These are phyloP conservation scores for Ophiostoma novo-ulmi DNA, from an alignment of 2,329 filamentous ascomycete species.

Conservation along the genomic window DNA sequence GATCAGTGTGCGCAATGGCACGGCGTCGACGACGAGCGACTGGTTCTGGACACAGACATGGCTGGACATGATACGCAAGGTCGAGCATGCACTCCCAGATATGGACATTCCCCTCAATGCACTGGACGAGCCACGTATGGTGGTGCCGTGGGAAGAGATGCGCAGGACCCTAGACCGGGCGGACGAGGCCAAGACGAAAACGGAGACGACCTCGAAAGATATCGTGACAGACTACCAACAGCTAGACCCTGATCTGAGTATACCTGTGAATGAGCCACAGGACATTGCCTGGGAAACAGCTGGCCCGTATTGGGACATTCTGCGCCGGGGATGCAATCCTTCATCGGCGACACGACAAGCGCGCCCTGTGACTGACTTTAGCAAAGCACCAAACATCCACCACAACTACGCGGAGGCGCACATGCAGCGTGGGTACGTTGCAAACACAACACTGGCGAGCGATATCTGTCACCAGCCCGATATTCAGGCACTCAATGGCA, in stretches of 20 bases:
- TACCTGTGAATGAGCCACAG: background rate
- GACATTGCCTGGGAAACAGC: slow-evolving; percentile 43
- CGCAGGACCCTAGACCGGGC: slow-evolving; percentile 50
- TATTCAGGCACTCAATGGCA: slow-evolving; percentile 57
- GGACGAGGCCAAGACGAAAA: slow-evolving; percentile 26
- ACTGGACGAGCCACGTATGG: slow-evolving; percentile 62
- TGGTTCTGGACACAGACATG: slow-evolving; percentile 57
- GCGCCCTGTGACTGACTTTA: slow-evolving; percentile 41
- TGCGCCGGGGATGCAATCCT: slow-evolving; percentile 56
- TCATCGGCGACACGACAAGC: slow-evolving; percentile 54
- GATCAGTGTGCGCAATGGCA: slow-evolving; percentile 53
- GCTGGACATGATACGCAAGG: slow-evolving; percentile 48
- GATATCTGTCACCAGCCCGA: slow-evolving; percentile 63
- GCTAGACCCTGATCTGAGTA: slow-evolving; percentile 32
- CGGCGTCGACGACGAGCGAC: slow-evolving; percentile 47
- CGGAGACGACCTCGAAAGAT: slow-evolving; percentile 40
- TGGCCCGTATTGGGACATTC: slow-evolving; percentile 55
- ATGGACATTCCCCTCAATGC: slow-evolving; percentile 64
- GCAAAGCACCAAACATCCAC: slow-evolving; percentile 42
- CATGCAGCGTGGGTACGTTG: slow-evolving; percentile 53
- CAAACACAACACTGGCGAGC: slow-evolving; percentile 56
- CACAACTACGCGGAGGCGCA: slow-evolving; percentile 45
- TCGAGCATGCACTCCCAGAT: slow-evolving; percentile 56
- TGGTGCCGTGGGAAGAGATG: slow-evolving; percentile 60
- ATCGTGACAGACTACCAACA: slow-evolving; percentile 43